Evolutionary conservation across 257 asterid genomes (phyloP), one percentile per base, ranked within the genome.

Genomic region (Vinca minor): DNA sequence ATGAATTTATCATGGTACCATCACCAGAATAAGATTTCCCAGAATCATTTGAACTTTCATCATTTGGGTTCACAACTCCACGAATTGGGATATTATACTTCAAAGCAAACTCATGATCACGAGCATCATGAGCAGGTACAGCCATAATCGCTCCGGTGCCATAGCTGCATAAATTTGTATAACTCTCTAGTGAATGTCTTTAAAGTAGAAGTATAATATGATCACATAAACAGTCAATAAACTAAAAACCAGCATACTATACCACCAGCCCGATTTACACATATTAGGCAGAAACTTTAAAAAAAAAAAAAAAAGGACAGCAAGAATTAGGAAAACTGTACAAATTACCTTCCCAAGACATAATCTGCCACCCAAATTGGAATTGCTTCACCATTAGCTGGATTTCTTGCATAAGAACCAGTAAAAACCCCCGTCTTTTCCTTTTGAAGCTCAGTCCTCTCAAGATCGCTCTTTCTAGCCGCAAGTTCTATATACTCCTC

Each of bases 141-240:
- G 97, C 97, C 97, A 93, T 93, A 66, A 93, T 89, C 71, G 97
- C 99, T 81, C 99, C 99, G 35, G 99, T 93, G 34, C 99, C 99
- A 36, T 93, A 93, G 92, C 98, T 92, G 88, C 67, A 72, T 49
- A 69, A 77, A 36, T 72, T 64, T 62, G 61, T 63, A 65, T 18
- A 62, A 71, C 20, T 41, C 63, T 10, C 64, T 41, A 76, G 36
- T 62, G 42, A 66, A 42, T 58, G 71, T 58, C 36, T 1, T 10
- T 10, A 34, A 26, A 32, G 25, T 4, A 28, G 20, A 58, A 21
- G 42, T 31, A 31, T 17, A 31, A 29, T 14, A 20, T 49, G 18
- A n/a, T 14, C 18, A 69, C 32, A 39, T 4, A 25, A 69, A 45
- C 26, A 39, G 4, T 26, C 26, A 26, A 39, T 21, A 54, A 53